Percentiles rank a stretch among this genome's conserved stretches.
Evolutionary conservation across 2,329 filamentous ascomycete species (phyloP).

Genomic region (Colletotrichum echinochloae): DNA sequence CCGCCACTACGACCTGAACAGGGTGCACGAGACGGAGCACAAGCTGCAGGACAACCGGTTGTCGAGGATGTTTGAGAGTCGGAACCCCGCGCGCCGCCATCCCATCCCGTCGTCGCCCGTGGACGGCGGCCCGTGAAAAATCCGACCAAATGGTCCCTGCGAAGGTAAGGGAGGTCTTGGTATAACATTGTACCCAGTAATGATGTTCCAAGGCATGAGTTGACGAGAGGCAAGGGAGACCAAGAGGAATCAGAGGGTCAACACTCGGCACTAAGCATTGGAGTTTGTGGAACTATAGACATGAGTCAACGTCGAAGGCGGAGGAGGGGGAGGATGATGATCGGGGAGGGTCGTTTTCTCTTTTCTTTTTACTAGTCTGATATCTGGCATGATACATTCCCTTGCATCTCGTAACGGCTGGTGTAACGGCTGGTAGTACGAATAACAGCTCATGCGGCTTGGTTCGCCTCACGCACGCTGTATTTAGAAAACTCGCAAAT

Average conservation of each 20-base stretch:
- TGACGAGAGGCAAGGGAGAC: not conserved
- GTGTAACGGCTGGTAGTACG: too few relatives aligned
- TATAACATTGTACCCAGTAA: not conserved
- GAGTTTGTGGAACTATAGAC: conserved; percentile 34
- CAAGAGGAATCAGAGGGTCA: not conserved
- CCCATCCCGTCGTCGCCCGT: conserved; percentile 22
- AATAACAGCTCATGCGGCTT: too few relatives aligned
- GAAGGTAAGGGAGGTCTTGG: not conserved
- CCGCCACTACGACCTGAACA: conserved; percentile 39
- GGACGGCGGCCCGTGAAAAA: conserved; percentile 25
- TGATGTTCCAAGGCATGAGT: too few relatives aligned
- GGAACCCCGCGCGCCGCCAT: conserved; percentile 4
- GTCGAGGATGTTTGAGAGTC: conserved; percentile 24
- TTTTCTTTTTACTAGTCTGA: not conserved
- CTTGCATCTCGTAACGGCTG: not conserved
- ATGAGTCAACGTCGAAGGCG: conserved; percentile 5
- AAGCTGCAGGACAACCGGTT: conserved; percentile 34
- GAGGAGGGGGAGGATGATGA: too few relatives aligned
- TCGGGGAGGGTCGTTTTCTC: too few relatives aligned
- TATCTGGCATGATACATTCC: conserved; percentile 17
- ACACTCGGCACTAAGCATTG: conserved; percentile 30
- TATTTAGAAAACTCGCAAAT: too few relatives aligned
- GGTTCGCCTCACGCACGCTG: too few relatives aligned
- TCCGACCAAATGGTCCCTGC: too few relatives aligned
- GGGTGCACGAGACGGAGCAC: conserved; percentile 36